phyloP scores from a whole-genome alignment of 768 basidiomycete species.

The Suillus cothurnatus region DNA sequence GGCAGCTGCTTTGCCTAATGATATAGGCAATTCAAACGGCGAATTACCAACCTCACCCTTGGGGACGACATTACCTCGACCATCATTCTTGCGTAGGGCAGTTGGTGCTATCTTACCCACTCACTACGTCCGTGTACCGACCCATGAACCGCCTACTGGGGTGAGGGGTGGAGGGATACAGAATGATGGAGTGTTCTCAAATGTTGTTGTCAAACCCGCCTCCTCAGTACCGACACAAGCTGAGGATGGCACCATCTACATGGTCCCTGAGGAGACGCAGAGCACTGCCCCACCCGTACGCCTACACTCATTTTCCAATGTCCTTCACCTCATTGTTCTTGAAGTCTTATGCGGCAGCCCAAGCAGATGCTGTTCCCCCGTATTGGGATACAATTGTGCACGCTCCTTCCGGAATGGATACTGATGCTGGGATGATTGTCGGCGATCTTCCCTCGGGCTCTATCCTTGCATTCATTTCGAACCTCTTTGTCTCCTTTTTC shows the following conservation, averaged over 20 bases:
- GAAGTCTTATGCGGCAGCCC: conserved; percentile 85
- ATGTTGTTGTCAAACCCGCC: conserved; percentile 87
- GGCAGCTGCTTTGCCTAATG: conserved; percentile 59
- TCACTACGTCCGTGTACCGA: conserved; percentile 59
- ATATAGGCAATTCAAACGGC: conserved; percentile 75
- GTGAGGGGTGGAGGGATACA: conserved; percentile 68
- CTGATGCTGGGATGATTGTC: conserved; percentile 73
- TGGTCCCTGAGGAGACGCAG: conserved; percentile 80
- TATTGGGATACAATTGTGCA: conserved; percentile 98
- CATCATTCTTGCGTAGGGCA: conserved; percentile 59
- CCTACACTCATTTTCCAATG: conserved; percentile 18
- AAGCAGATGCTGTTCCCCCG: conserved; percentile 87
- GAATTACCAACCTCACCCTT: conserved; percentile 54
- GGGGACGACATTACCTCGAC: conserved; percentile 33
- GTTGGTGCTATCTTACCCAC: conserved; percentile 63
- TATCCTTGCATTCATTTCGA: conserved; percentile 69
- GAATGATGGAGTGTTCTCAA: conserved; percentile 95
- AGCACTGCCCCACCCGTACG: conserved; percentile 86
- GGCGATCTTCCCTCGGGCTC: conserved; percentile 90
- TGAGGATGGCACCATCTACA: conserved; percentile 57
- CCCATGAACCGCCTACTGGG: conserved; percentile 33
- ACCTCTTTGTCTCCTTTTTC: conserved; percentile 86
- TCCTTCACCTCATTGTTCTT: conserved; percentile 3
- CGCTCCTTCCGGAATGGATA: conserved; percentile 59
- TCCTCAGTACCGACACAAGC: conserved; percentile 44